Evolutionary conservation across 1,284 basidiomycete species (phyloP), one percentile per base, ranked within the genome.

Genomic region (Fomitopsis palustris): DNA sequence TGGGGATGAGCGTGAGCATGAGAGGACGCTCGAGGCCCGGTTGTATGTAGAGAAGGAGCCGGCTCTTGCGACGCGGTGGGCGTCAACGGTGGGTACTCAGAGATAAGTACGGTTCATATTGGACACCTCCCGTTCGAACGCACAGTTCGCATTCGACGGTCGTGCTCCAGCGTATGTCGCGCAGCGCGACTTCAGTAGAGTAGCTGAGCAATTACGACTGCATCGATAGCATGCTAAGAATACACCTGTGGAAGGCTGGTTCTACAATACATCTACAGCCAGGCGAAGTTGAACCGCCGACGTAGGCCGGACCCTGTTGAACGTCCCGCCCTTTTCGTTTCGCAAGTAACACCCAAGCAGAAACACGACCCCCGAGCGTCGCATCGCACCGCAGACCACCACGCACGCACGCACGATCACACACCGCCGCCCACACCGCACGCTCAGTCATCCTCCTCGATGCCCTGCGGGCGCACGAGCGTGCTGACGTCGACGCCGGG

Each of bases 401-500:
- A 19, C 3, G 14, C 35, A n/a, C 29, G 2, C 53, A 31, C 19
- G 31, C 41, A 21, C 29, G 25, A 12, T 9, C 53, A 12, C 33
- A 55, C n/a, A n/a, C n/a, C n/a, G n/a, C 4, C 17, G 29, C 54
- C 29, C 51, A n/a, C n/a, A 17, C 19, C 14, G 6, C 31, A 7
- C 49, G 39, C 37, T 60, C 55, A 67, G 14, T 67, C 64, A 63
- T 83, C 83, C 67, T 89, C 87, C 66, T 85, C 77, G 61, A 90
- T 76, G 43, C 90, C 90, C 41, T 78, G 82, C 45, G 90, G 90
- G 71, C 84, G 83, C 70, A 76, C 75, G 60, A 93, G 72, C 58
- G 72, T 80, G 29, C 78, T 68, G 41, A 83, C 85, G 74, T 96
- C 92, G 7, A 95, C 87, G 76, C 96, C 96, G 57, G 96, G 96